Evolutionary conservation across 352 stramenopile species (phyloP), one percentile per base, ranked within the genome.

Genomic region (Paralagenidium karlingii): DNA sequence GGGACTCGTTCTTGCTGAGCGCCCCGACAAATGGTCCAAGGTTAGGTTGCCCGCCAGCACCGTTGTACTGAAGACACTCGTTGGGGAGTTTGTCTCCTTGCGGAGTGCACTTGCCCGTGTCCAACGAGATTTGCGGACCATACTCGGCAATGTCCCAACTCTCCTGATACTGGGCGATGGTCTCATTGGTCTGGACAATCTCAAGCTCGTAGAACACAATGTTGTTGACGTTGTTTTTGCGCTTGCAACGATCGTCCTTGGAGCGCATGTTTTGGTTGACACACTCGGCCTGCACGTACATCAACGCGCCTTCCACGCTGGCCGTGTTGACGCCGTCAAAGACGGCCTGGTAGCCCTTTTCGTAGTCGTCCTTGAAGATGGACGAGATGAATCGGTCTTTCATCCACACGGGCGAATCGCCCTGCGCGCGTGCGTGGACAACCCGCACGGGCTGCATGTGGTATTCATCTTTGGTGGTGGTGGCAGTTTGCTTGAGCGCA

Each of bases 201-300:
- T 69, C 61, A 21, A 75, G 64, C 29, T 87, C 75, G 52, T 88
- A 90, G 49, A 93, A 85, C 10, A 91, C 75, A 22, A 93, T 46
- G 50, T 82, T 77, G 31, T 66, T 47, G 50, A 85, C 81, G 13
- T 74, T 60, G 54, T 85, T 87, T 66, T 93, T 93, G 40, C 76
- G 74, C 27, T 68, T 22, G 40, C 68, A 83, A 27, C 56, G 60
- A 2, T 34, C n/a, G 27, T 33, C 33, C 2, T 51, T 53, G n/a
- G 52, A 60, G 39, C 73, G 54, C 32, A 74, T 55, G 15, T 67
- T 57, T 22, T 59, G 41, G 48, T 76, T 75, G 53, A 83, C 80
- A 12, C 66, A 59, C 42, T 83, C 65, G 16, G 65, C 58, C 50
- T 83, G 69, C 37, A 80, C 56, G 51, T 63, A 83, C 69, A 78